Base-by-base conservation (phyloP, 495 filamentous ascomycete genomes). In the Trichoderma reesei region DNA sequence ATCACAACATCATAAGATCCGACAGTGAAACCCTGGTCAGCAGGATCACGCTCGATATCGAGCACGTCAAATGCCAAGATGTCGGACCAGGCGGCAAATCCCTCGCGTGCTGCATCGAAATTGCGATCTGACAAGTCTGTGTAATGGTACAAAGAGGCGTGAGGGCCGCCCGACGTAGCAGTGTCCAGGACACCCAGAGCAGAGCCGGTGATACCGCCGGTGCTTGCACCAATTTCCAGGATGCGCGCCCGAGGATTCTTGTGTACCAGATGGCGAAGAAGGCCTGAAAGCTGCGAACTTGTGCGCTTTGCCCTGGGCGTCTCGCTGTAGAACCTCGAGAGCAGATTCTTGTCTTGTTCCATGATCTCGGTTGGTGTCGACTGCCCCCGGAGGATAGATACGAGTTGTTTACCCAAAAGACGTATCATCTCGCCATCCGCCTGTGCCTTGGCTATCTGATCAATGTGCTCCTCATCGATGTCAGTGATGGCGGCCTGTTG, bases 91-190 rank as follows among this genome's bases (percentile, higher is more conserved):
- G 69, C 66, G 1, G 65, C 61, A 48, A 73, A 70, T 11, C 70
- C 63, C 31, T 80, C 73, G 48, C 75, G 66, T 0, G 78, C 78
- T n/a, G 67, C 48, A 0, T 62, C 59, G 13, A 80, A 67, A 63
- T 79, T 79, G 0, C 72, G 75, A 10, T 72, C 63, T 0, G 78
- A 80, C 9, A 79, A 70, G 41, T 82, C 79, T 4, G 79, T 80
- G 56, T 71, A 81, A 0, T 65, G 72, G 61, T 82, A 83, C 26
- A 26, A 26, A 26, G 26, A 26, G 26, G 26, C 26, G 26, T 26
- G 26, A 26, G 26, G 26, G 26, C 26, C 26, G 26, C 26, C 26
- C 0, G 61, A 63, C 2, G 66, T 65, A 54, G 72, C 80, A 11
- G 41, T 72, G 59, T 0, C 66, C 65, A 41, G 63, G 16, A 63